Percentiles rank a stretch among this genome's conserved stretches.
Conservation (phyloP, 345 rosid genomes). For the Turnera subulata region DNA sequence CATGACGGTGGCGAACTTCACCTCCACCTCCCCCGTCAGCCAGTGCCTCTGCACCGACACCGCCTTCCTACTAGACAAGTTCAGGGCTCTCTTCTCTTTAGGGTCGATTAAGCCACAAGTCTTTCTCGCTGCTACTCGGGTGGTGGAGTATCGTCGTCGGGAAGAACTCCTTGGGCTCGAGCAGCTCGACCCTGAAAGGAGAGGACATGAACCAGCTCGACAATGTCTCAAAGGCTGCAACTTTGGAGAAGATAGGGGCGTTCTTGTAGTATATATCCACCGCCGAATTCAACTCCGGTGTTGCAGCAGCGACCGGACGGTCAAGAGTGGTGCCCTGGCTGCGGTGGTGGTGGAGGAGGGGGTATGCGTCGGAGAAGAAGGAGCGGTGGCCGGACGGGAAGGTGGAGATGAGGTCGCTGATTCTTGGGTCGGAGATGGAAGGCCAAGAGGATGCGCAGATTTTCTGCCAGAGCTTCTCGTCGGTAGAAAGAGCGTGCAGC, state of each 20-base stretch:
- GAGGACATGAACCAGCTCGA: constrained; percentile 50
- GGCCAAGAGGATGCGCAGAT: constrained; percentile 60
- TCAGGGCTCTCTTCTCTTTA: constrained; percentile 42
- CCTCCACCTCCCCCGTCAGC: constrained; percentile 60
- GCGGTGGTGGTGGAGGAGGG: constrained; percentile 28
- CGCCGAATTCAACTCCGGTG: constrained; percentile 48
- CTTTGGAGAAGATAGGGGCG: constrained; percentile 43
- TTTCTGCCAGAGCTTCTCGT: constrained; percentile 48
- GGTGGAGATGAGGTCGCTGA: constrained; percentile 36
- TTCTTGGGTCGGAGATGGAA: constrained; percentile 38
- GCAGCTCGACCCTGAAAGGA: constrained; percentile 60
- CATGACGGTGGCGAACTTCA: constrained; percentile 39
- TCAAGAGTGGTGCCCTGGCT: background rate
- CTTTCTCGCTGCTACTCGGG: constrained; percentile 8
- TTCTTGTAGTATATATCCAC: constrained; percentile 58
- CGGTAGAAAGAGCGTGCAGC: constrained; percentile 37
- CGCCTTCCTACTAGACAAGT: constrained; percentile 52
- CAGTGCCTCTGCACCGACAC: constrained; percentile 64
- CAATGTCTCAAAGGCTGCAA: constrained; percentile 37
- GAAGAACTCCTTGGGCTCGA: constrained; percentile 48
- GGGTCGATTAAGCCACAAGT: constrained; percentile 62
- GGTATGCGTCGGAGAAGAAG: constrained; percentile 60
- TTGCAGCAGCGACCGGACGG: background rate
- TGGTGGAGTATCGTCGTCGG: constrained; percentile 22
- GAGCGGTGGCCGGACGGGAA: constrained; percentile 56